phyloP scores from a whole-genome alignment of 2,329 filamentous ascomycete species.

The Alternaria hordeiaustralica region DNA sequence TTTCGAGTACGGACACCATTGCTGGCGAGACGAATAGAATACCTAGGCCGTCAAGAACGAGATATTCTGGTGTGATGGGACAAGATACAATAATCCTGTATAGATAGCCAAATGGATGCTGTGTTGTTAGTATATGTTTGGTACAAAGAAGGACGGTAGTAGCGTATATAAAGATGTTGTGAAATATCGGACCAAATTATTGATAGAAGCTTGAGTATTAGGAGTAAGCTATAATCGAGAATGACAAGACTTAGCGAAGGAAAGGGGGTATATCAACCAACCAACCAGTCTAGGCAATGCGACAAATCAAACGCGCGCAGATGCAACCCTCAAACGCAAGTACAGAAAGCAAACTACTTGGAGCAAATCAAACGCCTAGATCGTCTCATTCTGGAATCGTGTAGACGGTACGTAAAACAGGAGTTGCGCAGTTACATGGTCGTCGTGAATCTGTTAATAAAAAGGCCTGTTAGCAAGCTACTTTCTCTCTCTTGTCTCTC shows the following conservation, averaged over 20 bases:
- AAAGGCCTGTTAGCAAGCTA: conserved; percentile 7
- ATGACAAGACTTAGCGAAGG: conserved; percentile 14
- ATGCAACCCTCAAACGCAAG: conserved; percentile 1
- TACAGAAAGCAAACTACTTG: background rate
- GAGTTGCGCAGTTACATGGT: background rate
- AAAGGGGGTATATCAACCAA: conserved; percentile 29
- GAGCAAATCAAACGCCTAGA: conserved; percentile 7
- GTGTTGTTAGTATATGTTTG: background rate
- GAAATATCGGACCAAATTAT: background rate
- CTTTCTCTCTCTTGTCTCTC: conserved; percentile 28
- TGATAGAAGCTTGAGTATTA: background rate
- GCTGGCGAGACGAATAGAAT: background rate
- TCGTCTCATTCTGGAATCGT: conserved; percentile 5
- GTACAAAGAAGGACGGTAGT: background rate
- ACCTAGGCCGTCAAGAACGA: background rate
- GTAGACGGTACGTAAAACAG: background rate
- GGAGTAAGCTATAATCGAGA: background rate
- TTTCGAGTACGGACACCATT: background rate
- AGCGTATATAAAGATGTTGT: background rate
- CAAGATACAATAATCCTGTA: background rate
- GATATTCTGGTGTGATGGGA: background rate
- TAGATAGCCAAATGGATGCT: background rate
- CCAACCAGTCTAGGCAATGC: conserved; percentile 18
- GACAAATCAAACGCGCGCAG: conserved; percentile 3
- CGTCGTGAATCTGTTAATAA: background rate